Evolutionary conservation across 148 eudicot genomes (phyloP).

Genomic region (Chenopodium formosanum): DNA sequence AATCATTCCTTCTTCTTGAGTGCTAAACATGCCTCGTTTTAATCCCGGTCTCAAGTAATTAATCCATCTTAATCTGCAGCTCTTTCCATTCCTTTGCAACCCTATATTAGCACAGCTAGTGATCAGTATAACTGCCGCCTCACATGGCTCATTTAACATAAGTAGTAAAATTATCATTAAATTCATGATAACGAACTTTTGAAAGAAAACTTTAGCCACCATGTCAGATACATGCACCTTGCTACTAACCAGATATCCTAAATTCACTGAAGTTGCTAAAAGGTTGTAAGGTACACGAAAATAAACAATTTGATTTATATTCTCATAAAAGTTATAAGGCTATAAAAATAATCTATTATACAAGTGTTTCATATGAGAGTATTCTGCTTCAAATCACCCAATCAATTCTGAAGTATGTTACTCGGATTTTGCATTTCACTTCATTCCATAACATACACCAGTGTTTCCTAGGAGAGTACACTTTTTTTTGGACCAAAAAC

Average conservation of each 20-base stretch:
- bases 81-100: slow-evolving; percentile 75
- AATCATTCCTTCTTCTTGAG: slow-evolving; percentile 58
- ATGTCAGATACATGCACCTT: neutral
- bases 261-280: neutral
- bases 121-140: neutral
- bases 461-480: neutral
- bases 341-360: neutral
- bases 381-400: neutral
- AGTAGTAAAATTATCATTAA: neutral
- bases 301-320: neutral
- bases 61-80: slow-evolving; percentile 84
- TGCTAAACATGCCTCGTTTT: slow-evolving; percentile 61
- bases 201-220: neutral
- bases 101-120: slow-evolving; percentile 33
- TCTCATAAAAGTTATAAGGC: neutral
- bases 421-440: neutral
- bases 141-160: neutral
- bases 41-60: slow-evolving; percentile 78
- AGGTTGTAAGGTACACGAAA: neutral
- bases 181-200: neutral
- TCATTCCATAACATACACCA: too few species aligned
- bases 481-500: neutral
- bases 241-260: neutral
- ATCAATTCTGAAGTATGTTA: neutral
- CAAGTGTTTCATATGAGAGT: slow-evolving; percentile 1